These are phyloP conservation scores for Didymella keratinophila DNA, from an alignment of 2,329 filamentous ascomycete species.

Conservation along the genomic window DNA sequence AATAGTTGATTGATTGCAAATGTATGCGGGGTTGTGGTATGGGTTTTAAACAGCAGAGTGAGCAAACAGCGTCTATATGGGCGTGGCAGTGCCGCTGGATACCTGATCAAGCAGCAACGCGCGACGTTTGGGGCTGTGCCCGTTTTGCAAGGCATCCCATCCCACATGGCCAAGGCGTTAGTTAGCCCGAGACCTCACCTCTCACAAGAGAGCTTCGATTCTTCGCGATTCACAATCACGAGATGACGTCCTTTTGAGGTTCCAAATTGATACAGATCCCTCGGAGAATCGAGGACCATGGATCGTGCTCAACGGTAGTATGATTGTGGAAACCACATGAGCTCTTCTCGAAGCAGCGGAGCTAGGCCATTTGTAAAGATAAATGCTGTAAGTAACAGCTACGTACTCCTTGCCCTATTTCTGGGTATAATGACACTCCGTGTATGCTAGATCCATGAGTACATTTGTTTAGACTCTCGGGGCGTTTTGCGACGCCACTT, in stretches of 20 bases:
- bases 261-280: no score
- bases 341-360: no score
- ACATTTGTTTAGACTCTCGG: no score
- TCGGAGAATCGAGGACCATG: no score
- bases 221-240: not conserved
- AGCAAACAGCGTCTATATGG: not conserved
- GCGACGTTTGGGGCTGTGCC: slow-evolving; percentile 12
- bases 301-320: no score
- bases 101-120: slow-evolving; percentile 2
- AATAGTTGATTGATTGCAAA: not conserved
- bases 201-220: not conserved
- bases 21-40: slow-evolving; percentile 1
- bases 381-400: no score
- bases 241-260: not conserved
- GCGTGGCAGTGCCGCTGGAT: slow-evolving; percentile 11
- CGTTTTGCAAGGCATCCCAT: slow-evolving; percentile 7
- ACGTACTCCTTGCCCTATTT: no score
- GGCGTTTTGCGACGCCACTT: no score
- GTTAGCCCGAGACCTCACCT: not conserved
- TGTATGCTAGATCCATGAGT: no score
- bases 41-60: not conserved
- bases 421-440: no score
- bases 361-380: no score
- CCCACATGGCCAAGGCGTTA: slow-evolving; percentile 11
- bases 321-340: no score